Conservation (phyloP, 805 yeast genomes). For the Hyphopichia homilentoma region DNA sequence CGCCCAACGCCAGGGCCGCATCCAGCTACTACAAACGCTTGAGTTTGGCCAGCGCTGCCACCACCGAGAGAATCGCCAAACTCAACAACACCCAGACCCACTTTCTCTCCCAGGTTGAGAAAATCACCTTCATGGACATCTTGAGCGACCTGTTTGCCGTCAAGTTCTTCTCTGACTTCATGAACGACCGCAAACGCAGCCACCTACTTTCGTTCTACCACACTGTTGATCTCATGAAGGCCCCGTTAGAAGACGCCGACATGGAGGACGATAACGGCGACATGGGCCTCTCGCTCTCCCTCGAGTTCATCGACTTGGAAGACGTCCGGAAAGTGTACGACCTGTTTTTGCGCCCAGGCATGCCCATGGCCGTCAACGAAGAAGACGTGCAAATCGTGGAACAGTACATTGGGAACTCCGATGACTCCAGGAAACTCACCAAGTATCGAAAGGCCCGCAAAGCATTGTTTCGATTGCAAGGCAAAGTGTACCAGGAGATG, state of each 20-base stretch:
- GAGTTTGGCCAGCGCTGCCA: conserved; percentile 7
- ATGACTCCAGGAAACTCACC: conserved; percentile 4
- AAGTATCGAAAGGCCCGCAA: conserved; percentile 54
- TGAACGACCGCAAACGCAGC: conserved; percentile 10
- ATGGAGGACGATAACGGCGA: conserved; percentile 22
- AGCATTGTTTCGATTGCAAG: conserved; percentile 58
- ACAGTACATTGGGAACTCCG: conserved; percentile 11
- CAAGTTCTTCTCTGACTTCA: conserved; percentile 18
- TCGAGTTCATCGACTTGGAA: conserved; percentile 45
- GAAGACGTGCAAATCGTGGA: conserved; percentile 27
- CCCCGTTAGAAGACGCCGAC: conserved; percentile 60
- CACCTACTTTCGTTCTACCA: conserved; percentile 59
- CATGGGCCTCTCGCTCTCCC: conserved; percentile 29
- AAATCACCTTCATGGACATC: conserved; percentile 38
- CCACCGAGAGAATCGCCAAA: conserved; percentile 4
- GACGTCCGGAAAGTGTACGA: conserved; percentile 52
- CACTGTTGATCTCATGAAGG: conserved; percentile 61
- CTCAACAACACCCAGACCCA: background rate
- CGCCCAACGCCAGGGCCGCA: conserved; percentile 11
- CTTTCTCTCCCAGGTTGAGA: conserved; percentile 3
- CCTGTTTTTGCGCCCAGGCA: conserved; percentile 32
- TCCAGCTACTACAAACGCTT: conserved; percentile 8
- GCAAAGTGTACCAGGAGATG: conserved; percentile 47
- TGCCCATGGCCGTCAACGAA: conserved; percentile 5
- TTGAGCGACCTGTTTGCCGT: conserved; percentile 46